Evolutionary conservation across 495 filamentous ascomycete species (phyloP).

Genomic region (Penicillium coffeae): DNA sequence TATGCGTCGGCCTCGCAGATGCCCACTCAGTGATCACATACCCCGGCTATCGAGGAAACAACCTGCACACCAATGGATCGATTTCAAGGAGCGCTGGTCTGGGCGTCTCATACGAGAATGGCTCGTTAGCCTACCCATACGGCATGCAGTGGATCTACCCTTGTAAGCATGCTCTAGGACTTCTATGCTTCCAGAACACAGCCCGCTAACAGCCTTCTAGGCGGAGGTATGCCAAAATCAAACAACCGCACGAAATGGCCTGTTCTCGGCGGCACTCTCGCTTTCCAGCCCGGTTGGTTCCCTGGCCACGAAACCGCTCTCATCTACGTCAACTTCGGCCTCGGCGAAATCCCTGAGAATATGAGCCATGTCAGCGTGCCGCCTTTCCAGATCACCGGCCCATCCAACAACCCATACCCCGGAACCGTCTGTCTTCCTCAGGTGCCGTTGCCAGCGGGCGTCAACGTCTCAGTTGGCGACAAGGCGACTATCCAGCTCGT

Average conservation of each 20-base stretch:
- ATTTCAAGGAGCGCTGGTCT: constrained; percentile 41
- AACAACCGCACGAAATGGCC: constrained; percentile 92
- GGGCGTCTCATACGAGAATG: constrained; percentile 42
- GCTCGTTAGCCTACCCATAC: constrained; percentile 61
- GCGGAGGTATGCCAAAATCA: constrained; percentile 77
- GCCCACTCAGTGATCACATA: constrained; percentile 91
- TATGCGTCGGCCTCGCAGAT: constrained; percentile 49
- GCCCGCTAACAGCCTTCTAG: no score
- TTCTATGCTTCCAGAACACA: no score
- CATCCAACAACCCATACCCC: constrained; percentile 73
- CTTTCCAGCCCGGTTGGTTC: constrained; percentile 94
- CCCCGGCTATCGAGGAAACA: constrained; percentile 92
- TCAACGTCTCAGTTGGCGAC: constrained; percentile 71
- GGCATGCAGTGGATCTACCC: constrained; percentile 99
- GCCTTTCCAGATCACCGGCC: constrained; percentile 83
- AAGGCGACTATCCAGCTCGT: constrained; percentile 94
- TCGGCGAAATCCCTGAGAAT: constrained; percentile 79
- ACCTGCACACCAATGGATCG: constrained; percentile 72
- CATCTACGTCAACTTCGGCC: constrained; percentile 91
- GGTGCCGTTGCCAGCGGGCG: constrained; percentile 75
- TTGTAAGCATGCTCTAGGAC: constrained; percentile 57
- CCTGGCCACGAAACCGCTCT: constrained; percentile 80
- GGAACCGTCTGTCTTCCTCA: constrained; percentile 88
- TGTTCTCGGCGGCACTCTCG: constrained; percentile 75
- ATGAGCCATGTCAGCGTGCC: constrained; percentile 82